Evolutionary conservation across 2,329 filamentous ascomycete species (phyloP).

Genomic region (Fusarium sp.): DNA sequence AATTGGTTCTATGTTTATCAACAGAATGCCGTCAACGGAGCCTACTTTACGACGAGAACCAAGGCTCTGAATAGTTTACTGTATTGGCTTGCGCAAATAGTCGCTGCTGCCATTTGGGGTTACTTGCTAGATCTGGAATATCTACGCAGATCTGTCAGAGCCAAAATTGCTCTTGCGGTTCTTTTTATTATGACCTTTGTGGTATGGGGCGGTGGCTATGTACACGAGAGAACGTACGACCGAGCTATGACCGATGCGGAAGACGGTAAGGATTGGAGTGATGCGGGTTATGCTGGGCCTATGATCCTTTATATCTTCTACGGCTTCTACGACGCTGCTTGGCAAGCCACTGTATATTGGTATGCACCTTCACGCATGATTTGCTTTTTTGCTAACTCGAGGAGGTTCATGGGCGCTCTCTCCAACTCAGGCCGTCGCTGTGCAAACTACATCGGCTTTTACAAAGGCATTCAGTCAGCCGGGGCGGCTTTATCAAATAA

Average conservation of each 20-base stretch:
- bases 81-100: slow-evolving; percentile 79
- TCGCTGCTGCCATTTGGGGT: slow-evolving; percentile 80
- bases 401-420: slow-evolving; percentile 89
- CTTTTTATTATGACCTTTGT: slow-evolving; percentile 79
- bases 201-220: slow-evolving; percentile 88
- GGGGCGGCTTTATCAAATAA: slow-evolving; percentile 68
- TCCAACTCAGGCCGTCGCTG: slow-evolving; percentile 93
- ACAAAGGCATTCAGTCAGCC: slow-evolving; percentile 83
- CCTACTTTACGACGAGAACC: slow-evolving; percentile 79
- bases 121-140: slow-evolving; percentile 72
- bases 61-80: slow-evolving; percentile 76
- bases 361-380: slow-evolving; percentile 63
- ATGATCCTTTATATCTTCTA: slow-evolving; percentile 94
- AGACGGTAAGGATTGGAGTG: slow-evolving; percentile 69
- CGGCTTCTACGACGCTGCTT: slow-evolving; percentile 88
- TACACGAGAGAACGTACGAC: slow-evolving; percentile 66
- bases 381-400: slow-evolving; percentile 38
- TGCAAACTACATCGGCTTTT: slow-evolving; percentile 92
- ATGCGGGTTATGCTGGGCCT: slow-evolving; percentile 75
- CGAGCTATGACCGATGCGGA: not conserved
- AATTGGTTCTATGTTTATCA: slow-evolving; percentile 90
- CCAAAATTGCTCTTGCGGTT: slow-evolving; percentile 71
- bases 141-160: slow-evolving; percentile 73
- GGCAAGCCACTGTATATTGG: slow-evolving; percentile 95
- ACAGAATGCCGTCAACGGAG: slow-evolving; percentile 76